phyloP scores from a whole-genome alignment of 2,329 filamentous ascomycete genomes.

The Sclerotinia trifoliorum region DNA sequence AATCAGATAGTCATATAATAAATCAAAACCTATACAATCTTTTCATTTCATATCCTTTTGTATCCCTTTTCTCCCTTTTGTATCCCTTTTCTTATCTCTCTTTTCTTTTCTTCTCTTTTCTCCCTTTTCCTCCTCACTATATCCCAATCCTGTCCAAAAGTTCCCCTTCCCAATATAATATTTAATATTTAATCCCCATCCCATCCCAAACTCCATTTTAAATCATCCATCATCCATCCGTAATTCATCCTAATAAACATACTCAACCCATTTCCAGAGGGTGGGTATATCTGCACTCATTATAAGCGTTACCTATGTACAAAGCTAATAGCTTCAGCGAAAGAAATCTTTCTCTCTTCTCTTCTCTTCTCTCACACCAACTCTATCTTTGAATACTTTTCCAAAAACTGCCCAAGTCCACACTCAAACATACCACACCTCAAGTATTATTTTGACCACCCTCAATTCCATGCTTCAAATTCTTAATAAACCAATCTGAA shows the following conservation, averaged over 20 bases:
- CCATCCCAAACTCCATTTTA: background rate
- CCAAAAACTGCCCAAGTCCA: background rate
- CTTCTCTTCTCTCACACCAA: background rate
- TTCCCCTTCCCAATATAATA: no score
- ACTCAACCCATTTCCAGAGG: background rate
- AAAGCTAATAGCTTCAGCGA: background rate
- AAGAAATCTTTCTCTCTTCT: background rate
- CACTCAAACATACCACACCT: background rate
- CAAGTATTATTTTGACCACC: constrained; percentile 15
- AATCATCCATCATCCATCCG: background rate
- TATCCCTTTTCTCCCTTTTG: no score
- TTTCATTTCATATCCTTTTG: no score
- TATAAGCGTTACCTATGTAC: background rate
- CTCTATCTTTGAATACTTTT: no score
- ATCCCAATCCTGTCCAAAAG: no score
- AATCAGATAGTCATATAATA: no score
- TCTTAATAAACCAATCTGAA: constrained; percentile 72
- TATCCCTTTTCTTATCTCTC: no score
- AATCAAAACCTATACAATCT: no score
- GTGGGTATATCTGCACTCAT: background rate
- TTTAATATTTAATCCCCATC: no score
- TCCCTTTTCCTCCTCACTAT: no score
- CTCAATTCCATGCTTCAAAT: constrained; percentile 31
- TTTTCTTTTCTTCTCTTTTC: no score
- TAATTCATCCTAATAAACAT: background rate